Percentiles rank a stretch among this genome's conserved stretches.
Evolutionary conservation across 495 filamentous ascomycete species (phyloP).

Genomic region (Massariosphaeria phaeospora): DNA sequence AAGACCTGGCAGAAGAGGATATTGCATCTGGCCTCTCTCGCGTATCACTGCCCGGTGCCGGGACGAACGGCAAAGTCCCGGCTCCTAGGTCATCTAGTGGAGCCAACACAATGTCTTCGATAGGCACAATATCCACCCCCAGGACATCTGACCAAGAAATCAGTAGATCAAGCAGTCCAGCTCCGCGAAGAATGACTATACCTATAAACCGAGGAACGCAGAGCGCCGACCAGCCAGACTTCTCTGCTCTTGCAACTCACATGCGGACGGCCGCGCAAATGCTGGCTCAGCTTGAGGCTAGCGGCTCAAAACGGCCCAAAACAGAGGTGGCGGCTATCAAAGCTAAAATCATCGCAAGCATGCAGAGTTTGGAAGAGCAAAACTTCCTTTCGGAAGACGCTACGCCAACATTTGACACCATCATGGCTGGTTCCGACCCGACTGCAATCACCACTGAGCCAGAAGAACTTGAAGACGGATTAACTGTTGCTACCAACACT

Average conservation of each 20-base stretch:
- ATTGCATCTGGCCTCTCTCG: slow-evolving; percentile 28
- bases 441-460: slow-evolving; percentile 38
- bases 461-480: slow-evolving; percentile 44
- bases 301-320: slow-evolving; percentile 63
- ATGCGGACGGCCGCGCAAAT: slow-evolving; percentile 77
- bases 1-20: slow-evolving; percentile 44
- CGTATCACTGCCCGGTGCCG: slow-evolving; percentile 6
- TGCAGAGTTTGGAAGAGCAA: slow-evolving; percentile 77
- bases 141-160: slow-evolving; percentile 54
- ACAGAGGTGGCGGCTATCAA: slow-evolving; percentile 70
- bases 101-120: slow-evolving; percentile 47
- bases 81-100: slow-evolving; percentile 54
- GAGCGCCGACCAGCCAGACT: slow-evolving; percentile 56
- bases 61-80: slow-evolving; percentile 8
- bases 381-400: slow-evolving; percentile 60
- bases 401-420: slow-evolving; percentile 64
- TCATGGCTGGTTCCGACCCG: slow-evolving; percentile 56
- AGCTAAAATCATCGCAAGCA: slow-evolving; percentile 73
- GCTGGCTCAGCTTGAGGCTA: slow-evolving; percentile 70
- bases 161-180: slow-evolving; percentile 58
- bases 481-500: slow-evolving; percentile 47
- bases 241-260: slow-evolving; percentile 70
- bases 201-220: slow-evolving; percentile 32
- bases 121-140: slow-evolving; percentile 52
- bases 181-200: slow-evolving; percentile 50